Conservation (phyloP, 2,329 filamentous ascomycete species). For the Tolypocladium inflatum region DNA sequence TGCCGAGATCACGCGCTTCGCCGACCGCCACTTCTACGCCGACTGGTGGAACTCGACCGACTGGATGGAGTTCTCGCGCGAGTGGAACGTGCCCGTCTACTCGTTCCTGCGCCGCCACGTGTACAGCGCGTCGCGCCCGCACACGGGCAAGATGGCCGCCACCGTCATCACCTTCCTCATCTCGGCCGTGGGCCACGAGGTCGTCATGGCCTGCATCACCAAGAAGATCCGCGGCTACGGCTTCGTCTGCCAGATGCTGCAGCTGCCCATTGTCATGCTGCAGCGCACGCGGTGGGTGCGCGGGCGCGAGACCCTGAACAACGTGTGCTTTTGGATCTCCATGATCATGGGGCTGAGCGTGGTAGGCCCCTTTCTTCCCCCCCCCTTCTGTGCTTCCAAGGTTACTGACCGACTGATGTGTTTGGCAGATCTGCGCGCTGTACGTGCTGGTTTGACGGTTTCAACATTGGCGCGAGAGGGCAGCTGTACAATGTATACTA, state of each 20-base stretch:
- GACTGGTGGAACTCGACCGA: constrained; percentile 72
- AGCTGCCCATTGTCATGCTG: constrained; percentile 88
- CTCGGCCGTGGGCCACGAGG: constrained; percentile 80
- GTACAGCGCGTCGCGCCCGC: constrained; percentile 71
- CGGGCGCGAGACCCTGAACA: constrained; percentile 70
- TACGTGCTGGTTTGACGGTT: constrained; percentile 26
- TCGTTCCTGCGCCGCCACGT: constrained; percentile 92
- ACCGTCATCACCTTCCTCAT: constrained; percentile 89
- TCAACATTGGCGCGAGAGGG: not conserved
- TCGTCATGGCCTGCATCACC: constrained; percentile 96
- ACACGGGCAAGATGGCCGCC: constrained; percentile 66
- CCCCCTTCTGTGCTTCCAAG: not conserved
- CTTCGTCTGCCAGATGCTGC: constrained; percentile 90
- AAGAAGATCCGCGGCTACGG: constrained; percentile 94
- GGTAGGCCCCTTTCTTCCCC: constrained; percentile 37
- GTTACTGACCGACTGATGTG: constrained; percentile 7
- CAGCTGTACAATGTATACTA: not conserved
- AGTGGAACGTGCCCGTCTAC: constrained; percentile 98
- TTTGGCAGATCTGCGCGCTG: constrained; percentile 38
- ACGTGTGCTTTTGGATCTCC: constrained; percentile 81
- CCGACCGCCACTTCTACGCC: constrained; percentile 85
- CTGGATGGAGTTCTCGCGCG: constrained; percentile 91
- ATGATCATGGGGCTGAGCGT: constrained; percentile 82
- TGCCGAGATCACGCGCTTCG: constrained; percentile 88
- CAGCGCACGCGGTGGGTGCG: constrained; percentile 73